Percentiles rank a stretch among this genome's conserved stretches.
Evolutionary conservation across 129 eudicot genomes (phyloP).

Genomic region (Rutidosis leptorrhynchoides): DNA sequence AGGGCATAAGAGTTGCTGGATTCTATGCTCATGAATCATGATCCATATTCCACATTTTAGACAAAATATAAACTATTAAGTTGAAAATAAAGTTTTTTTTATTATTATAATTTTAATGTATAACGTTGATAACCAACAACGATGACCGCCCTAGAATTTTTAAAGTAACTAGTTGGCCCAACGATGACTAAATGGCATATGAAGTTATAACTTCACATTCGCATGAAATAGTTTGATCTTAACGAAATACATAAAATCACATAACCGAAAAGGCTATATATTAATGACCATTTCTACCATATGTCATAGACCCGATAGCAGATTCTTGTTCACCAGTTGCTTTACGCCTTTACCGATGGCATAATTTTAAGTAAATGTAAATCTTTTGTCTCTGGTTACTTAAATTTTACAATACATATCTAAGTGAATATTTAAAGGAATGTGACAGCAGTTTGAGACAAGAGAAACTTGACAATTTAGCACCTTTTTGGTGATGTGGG

Average conservation of each 20-base stretch:
- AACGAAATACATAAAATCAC: too few relatives aligned
- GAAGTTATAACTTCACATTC: too few relatives aligned
- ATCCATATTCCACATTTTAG: neutral
- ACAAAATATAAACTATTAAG: conserved; percentile 4
- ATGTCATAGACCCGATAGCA: too few relatives aligned
- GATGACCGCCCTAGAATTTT: too few relatives aligned
- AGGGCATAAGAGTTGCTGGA: neutral
- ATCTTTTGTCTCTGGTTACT: neutral
- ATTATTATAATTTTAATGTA: too few relatives aligned
- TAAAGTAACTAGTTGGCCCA: too few relatives aligned
- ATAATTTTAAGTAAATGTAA: neutral
- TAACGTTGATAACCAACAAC: too few relatives aligned
- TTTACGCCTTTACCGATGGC: neutral
- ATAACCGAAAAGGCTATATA: too few relatives aligned
- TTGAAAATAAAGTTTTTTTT: neutral
- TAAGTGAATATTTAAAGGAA: neutral
- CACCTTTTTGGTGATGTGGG: neutral
- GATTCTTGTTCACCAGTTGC: neutral
- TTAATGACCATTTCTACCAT: too few relatives aligned
- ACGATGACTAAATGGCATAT: too few relatives aligned
- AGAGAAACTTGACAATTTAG: neutral
- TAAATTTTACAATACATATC: neutral
- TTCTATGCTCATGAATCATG: conserved; percentile 6
- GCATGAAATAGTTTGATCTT: too few relatives aligned
- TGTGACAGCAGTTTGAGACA: neutral